phyloP scores from a whole-genome alignment of 2,329 filamentous ascomycete species.

The Pseudopithomyces maydicus region DNA sequence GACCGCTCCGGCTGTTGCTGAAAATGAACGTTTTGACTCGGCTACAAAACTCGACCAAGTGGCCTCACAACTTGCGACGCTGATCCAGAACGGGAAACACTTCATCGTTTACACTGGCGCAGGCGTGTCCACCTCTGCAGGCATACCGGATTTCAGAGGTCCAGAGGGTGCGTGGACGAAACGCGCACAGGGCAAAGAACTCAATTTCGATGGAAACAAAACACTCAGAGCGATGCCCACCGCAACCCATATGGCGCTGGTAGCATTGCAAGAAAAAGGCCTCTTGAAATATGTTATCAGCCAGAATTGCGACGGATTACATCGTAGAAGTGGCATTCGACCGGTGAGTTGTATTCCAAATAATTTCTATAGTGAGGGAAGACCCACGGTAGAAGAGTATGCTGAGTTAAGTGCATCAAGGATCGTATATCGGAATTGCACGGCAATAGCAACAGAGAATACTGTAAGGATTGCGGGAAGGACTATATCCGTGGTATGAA shows the following conservation, averaged over 20 bases:
- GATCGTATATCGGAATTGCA: slow-evolving; percentile 5
- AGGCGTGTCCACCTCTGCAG: background rate
- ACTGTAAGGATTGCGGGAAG: slow-evolving; percentile 1
- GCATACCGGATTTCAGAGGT: slow-evolving; percentile 3
- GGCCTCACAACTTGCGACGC: background rate
- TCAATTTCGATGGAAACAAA: background rate
- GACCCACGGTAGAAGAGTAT: background rate
- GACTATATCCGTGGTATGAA: slow-evolving; percentile 4
- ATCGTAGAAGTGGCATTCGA: slow-evolving; percentile 2
- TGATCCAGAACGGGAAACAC: background rate
- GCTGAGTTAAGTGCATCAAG: background rate
- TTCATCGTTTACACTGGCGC: slow-evolving; percentile 5
- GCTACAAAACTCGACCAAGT: background rate
- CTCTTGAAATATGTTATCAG: slow-evolving; percentile 2
- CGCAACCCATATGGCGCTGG: slow-evolving; percentile 3
- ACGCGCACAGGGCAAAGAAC: slow-evolving; percentile 5
- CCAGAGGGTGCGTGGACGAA: slow-evolving; percentile 4
- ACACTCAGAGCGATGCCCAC: slow-evolving; percentile 3
- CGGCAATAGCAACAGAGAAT: slow-evolving; percentile 4
- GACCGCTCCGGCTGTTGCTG: slow-evolving; percentile 1
- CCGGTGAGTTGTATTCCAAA: background rate
- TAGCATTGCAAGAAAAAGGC: background rate
- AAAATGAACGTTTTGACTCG: background rate
- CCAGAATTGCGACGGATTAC: slow-evolving; percentile 7
- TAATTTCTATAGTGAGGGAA: background rate